Conservation (phyloP, 768 basidiomycete species). For the Sporobolomyces pararoseus region DNA sequence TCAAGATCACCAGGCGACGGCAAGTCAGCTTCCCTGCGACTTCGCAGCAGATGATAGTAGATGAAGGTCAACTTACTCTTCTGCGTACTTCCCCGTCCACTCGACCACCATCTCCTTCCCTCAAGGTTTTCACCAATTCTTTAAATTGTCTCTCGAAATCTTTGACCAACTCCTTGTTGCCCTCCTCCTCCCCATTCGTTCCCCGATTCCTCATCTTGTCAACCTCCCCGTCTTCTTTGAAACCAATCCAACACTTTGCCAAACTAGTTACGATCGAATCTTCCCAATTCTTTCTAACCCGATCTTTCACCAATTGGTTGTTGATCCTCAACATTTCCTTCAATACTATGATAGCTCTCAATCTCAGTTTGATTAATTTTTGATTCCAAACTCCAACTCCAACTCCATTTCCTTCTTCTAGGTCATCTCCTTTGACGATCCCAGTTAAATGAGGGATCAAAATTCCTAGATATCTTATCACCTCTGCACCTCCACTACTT, state of each 20-base stretch:
- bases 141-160: background rate
- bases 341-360: background rate
- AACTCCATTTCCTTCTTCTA: background rate
- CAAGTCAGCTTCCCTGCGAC: background rate
- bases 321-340: background rate
- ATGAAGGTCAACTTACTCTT: background rate
- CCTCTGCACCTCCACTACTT: background rate
- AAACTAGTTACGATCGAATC: background rate
- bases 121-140: background rate
- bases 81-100: background rate
- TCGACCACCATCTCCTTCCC: background rate
- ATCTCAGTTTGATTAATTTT: slow-evolving; percentile 15
- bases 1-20: background rate
- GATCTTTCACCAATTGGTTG: background rate
- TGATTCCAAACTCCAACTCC: background rate
- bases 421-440: background rate
- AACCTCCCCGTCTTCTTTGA: background rate
- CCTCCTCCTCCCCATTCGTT: no score
- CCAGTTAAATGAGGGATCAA: slow-evolving; percentile 27
- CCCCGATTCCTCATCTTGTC: background rate
- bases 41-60: no score
- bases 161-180: background rate
- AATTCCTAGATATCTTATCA: slow-evolving; percentile 20
- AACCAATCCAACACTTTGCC: slow-evolving; percentile 13
- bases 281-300: slow-evolving; percentile 16